Evolutionary conservation across 352 stramenopile species (phyloP).

Genomic region (Pythium phragmiticola): DNA sequence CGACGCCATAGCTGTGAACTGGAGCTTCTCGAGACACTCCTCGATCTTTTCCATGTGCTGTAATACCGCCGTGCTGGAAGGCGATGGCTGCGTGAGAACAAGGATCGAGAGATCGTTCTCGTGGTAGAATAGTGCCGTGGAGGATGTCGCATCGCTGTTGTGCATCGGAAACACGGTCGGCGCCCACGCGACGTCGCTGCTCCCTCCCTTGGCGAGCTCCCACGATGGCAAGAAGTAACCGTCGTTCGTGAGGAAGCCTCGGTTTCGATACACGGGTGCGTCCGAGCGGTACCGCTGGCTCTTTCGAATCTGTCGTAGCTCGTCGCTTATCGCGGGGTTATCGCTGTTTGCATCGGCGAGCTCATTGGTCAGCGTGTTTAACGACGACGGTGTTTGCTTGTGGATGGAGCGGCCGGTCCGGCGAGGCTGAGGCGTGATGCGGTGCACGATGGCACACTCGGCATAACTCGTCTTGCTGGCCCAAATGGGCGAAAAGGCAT

Average conservation of each 20-base stretch:
- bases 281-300: constrained; percentile 25
- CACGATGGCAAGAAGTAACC: constrained; percentile 44
- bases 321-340: not conserved
- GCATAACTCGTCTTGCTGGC: constrained; percentile 60
- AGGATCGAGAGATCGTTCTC: constrained; percentile 54
- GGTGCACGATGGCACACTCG: constrained; percentile 44
- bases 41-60: constrained; percentile 24
- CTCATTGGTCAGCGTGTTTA: constrained; percentile 41
- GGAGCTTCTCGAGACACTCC: constrained; percentile 14
- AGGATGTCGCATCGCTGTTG: not conserved
- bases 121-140: constrained; percentile 42
- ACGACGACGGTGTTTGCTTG: constrained; percentile 43
- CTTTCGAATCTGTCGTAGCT: constrained; percentile 2
- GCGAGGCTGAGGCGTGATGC: constrained; percentile 29
- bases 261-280: constrained; percentile 51
- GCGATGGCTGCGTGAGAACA: constrained; percentile 27
- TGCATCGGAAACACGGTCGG: constrained; percentile 35
- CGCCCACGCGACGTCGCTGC: constrained; percentile 43
- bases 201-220: constrained; percentile 31
- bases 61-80: not conserved
- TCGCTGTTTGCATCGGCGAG: not conserved
- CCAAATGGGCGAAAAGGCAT: constrained; percentile 65
- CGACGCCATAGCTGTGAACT: constrained; percentile 8
- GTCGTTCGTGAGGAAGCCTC: constrained; percentile 45
- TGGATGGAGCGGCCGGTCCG: constrained; percentile 43